Percentiles rank a stretch among this genome's conserved stretches.
Evolutionary conservation across 2,329 filamentous ascomycete species (phyloP).

Genomic region (Fusarium haematococcum): DNA sequence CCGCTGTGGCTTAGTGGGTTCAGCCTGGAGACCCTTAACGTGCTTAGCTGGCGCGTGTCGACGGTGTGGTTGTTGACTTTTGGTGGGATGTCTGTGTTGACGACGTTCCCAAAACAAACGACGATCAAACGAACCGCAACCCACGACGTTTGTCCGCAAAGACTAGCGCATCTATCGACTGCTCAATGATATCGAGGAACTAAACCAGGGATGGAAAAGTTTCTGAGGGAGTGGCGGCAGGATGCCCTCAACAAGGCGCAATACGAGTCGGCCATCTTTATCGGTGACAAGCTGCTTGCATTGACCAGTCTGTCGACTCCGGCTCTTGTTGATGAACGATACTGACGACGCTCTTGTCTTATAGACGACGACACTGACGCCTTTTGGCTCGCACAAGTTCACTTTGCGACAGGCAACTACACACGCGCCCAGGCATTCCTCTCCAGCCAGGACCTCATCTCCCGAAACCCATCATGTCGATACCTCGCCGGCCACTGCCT

Average conservation of each 20-base stretch:
- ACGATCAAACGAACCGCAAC: slow-evolving; percentile 8
- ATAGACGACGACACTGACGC: slow-evolving; percentile 92
- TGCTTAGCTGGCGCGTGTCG: slow-evolving; percentile 20
- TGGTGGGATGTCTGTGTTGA: slow-evolving; percentile 36
- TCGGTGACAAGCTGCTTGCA: slow-evolving; percentile 95
- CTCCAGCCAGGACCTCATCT: slow-evolving; percentile 83
- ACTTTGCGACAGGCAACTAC: slow-evolving; percentile 96
- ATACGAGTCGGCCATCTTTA: slow-evolving; percentile 95
- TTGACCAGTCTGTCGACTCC: slow-evolving; percentile 80
- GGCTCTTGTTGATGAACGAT: neutral
- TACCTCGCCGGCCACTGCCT: slow-evolving; percentile 95
- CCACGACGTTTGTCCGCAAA: neutral
- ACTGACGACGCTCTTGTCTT: slow-evolving; percentile 17
- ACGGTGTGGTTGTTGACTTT: slow-evolving; percentile 37
- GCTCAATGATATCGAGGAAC: slow-evolving; percentile 9
- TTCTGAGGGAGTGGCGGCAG: slow-evolving; percentile 93
- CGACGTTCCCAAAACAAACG: slow-evolving; percentile 31
- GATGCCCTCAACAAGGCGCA: slow-evolving; percentile 96
- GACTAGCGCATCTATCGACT: neutral
- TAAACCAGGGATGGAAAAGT: slow-evolving; percentile 79
- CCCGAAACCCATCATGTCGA: slow-evolving; percentile 85
- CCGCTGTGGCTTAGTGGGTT: slow-evolving; percentile 35
- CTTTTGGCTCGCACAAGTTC: slow-evolving; percentile 97
- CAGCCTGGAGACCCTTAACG: slow-evolving; percentile 34
- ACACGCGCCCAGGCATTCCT: slow-evolving; percentile 90